A percentile compares a stretch with the other conserved stretches of the same genome.
Conservation (phyloP, 805 yeast species). For the Diddensiella santjacobensis region DNA sequence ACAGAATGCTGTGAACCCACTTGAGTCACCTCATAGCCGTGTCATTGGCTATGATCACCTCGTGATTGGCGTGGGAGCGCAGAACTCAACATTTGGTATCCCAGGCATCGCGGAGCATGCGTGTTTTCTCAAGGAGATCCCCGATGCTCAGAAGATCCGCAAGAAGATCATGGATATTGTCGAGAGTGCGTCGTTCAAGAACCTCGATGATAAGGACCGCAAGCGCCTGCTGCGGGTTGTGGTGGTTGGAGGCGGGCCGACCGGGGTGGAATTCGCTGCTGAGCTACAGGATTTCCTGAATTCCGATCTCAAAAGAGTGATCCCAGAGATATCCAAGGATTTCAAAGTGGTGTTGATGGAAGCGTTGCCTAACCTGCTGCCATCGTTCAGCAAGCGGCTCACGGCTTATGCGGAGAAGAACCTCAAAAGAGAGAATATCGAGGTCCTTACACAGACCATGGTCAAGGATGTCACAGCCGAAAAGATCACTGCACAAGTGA, state of each 20-base stretch:
- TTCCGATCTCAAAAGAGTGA: constrained; percentile 81
- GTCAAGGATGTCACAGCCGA: constrained; percentile 75
- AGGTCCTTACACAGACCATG: constrained; percentile 76
- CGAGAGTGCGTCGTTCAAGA: constrained; percentile 80
- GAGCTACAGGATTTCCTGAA: constrained; percentile 89
- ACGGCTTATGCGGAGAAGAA: constrained; percentile 70
- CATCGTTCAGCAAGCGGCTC: constrained; percentile 39
- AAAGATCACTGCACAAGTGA: constrained; percentile 63
- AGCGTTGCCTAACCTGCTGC: constrained; percentile 82
- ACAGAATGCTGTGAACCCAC: constrained; percentile 34
- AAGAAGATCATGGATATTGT: constrained; percentile 75
- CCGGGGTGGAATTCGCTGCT: constrained; percentile 70
- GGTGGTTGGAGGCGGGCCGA: constrained; percentile 97
- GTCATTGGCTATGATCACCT: constrained; percentile 70
- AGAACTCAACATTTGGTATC: constrained; percentile 87
- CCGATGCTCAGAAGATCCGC: constrained; percentile 80
- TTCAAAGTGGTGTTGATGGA: constrained; percentile 79
- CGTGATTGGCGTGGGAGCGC: constrained; percentile 90
- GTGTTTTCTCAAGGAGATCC: constrained; percentile 79
- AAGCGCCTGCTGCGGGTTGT: constrained; percentile 56
- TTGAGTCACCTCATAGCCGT: constrained; percentile 38
- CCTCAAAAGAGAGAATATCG: constrained; percentile 61
- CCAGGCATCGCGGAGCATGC: constrained; percentile 87
- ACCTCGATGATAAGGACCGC: constrained; percentile 64
- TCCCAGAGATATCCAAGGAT: constrained; percentile 77